Evolutionary conservation across 225 moss, liverwort and hornwort genomes (phyloP).

Genomic region (Bryoerythrophyllum caledonicum): DNA sequence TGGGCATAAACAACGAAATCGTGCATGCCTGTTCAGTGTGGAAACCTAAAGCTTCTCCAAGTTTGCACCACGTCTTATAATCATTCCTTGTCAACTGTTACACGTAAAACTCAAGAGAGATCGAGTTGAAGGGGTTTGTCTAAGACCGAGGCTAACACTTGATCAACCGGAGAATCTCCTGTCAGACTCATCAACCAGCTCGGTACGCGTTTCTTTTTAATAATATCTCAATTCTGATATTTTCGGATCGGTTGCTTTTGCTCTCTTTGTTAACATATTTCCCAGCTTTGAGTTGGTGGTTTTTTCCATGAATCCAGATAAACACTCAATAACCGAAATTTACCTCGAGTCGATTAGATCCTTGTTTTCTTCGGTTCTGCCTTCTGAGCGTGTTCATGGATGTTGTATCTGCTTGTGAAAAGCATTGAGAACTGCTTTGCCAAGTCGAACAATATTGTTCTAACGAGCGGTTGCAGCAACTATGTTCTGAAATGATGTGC

Average conservation of each 20-base stretch:
- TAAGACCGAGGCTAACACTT: conserved; percentile 6
- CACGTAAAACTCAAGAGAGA: conserved; percentile 13
- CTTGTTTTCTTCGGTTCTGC: conserved; percentile 13
- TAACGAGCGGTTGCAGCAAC: neutral
- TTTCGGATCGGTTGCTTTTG: neutral
- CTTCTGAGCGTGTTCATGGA: neutral
- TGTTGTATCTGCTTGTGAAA: neutral
- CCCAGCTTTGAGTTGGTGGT: neutral
- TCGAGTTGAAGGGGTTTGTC: conserved; percentile 3
- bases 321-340: neutral
- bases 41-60: conserved; percentile 40
- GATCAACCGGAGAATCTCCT: conserved; percentile 18
- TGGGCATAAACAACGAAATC: conserved; percentile 60
- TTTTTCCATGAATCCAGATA: neutral
- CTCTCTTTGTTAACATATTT: neutral
- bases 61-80: conserved; percentile 19
- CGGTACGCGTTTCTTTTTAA: conserved; percentile 22
- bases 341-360: neutral
- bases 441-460: neutral
- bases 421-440: neutral
- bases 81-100: neutral
- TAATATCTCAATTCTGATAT: neutral
- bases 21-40: conserved; percentile 52
- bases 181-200: conserved; percentile 14
- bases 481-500: conserved; percentile 19